phyloP scores from a whole-genome alignment of 805 yeast species.

The Kodamaea laetipori region DNA sequence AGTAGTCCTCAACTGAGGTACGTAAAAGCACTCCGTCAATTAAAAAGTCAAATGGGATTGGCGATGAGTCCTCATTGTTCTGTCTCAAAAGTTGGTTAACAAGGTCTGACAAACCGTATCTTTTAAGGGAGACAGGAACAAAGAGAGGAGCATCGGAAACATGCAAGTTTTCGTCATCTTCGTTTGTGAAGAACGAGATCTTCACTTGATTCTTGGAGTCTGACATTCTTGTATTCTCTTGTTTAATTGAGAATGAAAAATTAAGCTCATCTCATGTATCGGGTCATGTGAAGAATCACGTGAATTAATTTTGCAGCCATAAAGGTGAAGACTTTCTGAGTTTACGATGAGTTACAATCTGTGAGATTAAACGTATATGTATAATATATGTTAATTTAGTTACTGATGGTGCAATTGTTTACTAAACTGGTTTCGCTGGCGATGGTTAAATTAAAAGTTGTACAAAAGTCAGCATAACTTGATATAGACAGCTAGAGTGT shows the following conservation, averaged over 20 bases:
- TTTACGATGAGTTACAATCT: too few species aligned
- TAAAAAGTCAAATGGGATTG: constrained; percentile 91
- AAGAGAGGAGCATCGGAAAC: constrained; percentile 77
- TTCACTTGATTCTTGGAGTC: constrained; percentile 63
- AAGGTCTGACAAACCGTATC: constrained; percentile 92
- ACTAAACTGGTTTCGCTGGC: too few species aligned
- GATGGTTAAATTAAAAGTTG: too few species aligned
- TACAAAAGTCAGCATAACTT: too few species aligned
- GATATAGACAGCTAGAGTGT: too few species aligned
- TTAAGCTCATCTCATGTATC: constrained; percentile 1
- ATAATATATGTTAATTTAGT: too few species aligned
- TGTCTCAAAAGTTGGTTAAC: constrained; percentile 79
- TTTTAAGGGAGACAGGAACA: constrained; percentile 82
- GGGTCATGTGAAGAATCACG: constrained; percentile 2
- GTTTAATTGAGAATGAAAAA: not conserved
- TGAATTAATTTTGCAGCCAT: constrained; percentile 18
- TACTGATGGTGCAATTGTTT: too few species aligned
- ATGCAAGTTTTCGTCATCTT: constrained; percentile 69
- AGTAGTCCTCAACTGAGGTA: constrained; percentile 76
- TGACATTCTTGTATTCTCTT: constrained; percentile 18
- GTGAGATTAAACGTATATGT: too few species aligned
- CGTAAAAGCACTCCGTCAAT: constrained; percentile 82
- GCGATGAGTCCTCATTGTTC: constrained; percentile 40
- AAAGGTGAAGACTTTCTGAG: too few species aligned
- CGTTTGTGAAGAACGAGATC: constrained; percentile 83